Evolutionary conservation across 495 filamentous ascomycete species (phyloP), one percentile per base, ranked within the genome.

Genomic region (Extremus antarcticus): DNA sequence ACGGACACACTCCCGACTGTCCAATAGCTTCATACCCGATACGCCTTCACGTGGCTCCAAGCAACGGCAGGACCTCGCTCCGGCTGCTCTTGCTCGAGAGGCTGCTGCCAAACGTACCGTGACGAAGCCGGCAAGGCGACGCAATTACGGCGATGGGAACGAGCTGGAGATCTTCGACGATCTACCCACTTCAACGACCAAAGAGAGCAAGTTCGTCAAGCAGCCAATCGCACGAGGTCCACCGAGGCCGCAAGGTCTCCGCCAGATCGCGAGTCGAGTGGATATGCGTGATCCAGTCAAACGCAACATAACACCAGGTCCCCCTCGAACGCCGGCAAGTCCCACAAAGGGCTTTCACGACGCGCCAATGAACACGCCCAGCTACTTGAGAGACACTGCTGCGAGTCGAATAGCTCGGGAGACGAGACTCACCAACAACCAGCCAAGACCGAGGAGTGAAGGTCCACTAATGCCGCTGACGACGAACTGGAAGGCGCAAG

Each of bases 121-220:
- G 40, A 87, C 77, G 56, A 82, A 85, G 66, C 90, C 89, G 2
- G 79, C 80, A 24, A 25, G 55, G 39, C 76, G 81, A 53, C 81
- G 84, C 25, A 82, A 88, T 63, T 98, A 91, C 70, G 92, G 92
- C 3, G 88, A 95, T 69, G 92, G 92, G 20, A 86, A 79, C 39
- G 92, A 98, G 67, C 72, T 98, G 25, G 91, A 96, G 55, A 79
- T 78, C 13, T 97, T 98, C 66, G 92, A 97, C 62, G 92, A 98
- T 70, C 72, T 98, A 48, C 94, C 94, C 13, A 97, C 88, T 0
- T 95, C 88, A 24, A 83, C 76, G 2, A 78, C 84, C 41, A 79
- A 81, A 17, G 92, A 98, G 66, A 85, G 80, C 51, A 85, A 79
- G 64, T 98, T 81, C 60, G 73, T 89, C 50, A 90, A 90, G 66